phyloP scores from a whole-genome alignment of 2,329 filamentous ascomycete species.

The Pezicula radicicola region DNA sequence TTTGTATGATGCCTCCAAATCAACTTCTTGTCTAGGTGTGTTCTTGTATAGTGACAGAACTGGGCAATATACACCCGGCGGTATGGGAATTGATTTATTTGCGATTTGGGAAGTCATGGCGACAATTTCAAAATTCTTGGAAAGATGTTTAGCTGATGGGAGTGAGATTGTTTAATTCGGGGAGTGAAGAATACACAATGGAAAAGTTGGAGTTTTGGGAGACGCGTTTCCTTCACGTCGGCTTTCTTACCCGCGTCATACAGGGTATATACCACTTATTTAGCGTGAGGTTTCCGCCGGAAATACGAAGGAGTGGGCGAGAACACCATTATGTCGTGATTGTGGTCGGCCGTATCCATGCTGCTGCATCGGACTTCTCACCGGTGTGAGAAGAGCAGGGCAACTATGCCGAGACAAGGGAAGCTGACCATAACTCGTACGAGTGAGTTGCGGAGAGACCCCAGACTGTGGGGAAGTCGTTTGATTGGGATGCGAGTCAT shows the following conservation, averaged over 20 bases:
- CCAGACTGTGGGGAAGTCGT: too few relatives aligned
- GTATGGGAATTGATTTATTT: slow-evolving; percentile 44
- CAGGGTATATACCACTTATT: neutral
- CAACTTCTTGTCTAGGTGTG: slow-evolving; percentile 70
- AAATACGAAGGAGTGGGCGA: too few relatives aligned
- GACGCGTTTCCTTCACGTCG: neutral
- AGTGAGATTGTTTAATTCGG: neutral
- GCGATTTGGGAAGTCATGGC: slow-evolving; percentile 4
- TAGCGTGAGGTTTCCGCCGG: neutral
- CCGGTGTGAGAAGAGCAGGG: neutral
- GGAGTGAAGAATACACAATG: neutral
- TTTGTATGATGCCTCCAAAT: slow-evolving; percentile 71
- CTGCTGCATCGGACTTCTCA: too few relatives aligned
- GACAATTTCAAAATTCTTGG: neutral
- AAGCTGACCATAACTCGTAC: too few relatives aligned
- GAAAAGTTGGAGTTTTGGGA: neutral
- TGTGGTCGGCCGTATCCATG: too few relatives aligned
- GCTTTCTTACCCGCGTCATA: neutral
- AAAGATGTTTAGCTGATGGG: neutral
- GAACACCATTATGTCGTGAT: too few relatives aligned
- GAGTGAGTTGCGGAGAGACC: too few relatives aligned
- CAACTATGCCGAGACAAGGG: neutral
- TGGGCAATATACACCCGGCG: slow-evolving; percentile 78
- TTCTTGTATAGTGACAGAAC: slow-evolving; percentile 85
- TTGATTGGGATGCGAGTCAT: too few relatives aligned